A percentile compares a stretch with the other conserved stretches of the same genome.
These are phyloP conservation scores for Orbilia oligospora DNA, from an alignment of 2,329 filamentous ascomycete species.

Conservation along the genomic window DNA sequence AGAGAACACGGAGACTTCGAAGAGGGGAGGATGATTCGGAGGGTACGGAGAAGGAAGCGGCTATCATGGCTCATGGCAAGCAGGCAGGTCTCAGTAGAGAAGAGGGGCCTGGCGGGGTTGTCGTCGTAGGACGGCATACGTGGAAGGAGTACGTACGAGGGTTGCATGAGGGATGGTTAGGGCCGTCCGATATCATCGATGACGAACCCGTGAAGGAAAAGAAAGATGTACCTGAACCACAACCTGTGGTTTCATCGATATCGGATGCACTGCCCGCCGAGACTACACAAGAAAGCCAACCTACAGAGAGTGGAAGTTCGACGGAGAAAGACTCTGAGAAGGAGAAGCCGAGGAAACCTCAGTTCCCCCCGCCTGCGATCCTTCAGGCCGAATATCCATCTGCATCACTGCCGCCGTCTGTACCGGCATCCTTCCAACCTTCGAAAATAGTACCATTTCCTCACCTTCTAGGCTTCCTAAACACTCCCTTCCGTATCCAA, in stretches of 20 bases:
- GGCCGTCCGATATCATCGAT: conserved; percentile 78
- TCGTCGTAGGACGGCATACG: conserved; percentile 89
- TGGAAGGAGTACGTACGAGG: conserved; percentile 98
- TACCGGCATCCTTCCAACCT: conserved; percentile 81
- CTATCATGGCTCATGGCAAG: conserved; percentile 76
- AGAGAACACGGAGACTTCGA: conserved; percentile 82
- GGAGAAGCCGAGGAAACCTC: conserved; percentile 73
- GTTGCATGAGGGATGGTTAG: conserved; percentile 95
- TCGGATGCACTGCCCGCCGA: conserved; percentile 59
- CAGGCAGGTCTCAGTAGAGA: conserved; percentile 79
- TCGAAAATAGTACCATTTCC: conserved; percentile 82
- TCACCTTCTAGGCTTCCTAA: conserved; percentile 91
- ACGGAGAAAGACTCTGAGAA: conserved; percentile 65
- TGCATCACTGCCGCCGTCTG: conserved; percentile 75
- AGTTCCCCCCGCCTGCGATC: conserved; percentile 81
- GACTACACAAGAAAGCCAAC: conserved; percentile 61
- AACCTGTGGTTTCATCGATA: conserved; percentile 62
- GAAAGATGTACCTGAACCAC: conserved; percentile 65
- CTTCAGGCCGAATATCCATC: conserved; percentile 78
- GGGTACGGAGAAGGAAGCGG: conserved; percentile 70
- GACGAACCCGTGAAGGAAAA: conserved; percentile 21
- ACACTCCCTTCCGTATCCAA: conserved; percentile 86
- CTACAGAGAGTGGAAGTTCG: conserved; percentile 63
- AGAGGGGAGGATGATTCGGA: conserved; percentile 72
- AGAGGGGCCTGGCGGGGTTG: conserved; percentile 82